phyloP scores from a whole-genome alignment of 345 rosid genomes.

The Gossypium bickii region DNA sequence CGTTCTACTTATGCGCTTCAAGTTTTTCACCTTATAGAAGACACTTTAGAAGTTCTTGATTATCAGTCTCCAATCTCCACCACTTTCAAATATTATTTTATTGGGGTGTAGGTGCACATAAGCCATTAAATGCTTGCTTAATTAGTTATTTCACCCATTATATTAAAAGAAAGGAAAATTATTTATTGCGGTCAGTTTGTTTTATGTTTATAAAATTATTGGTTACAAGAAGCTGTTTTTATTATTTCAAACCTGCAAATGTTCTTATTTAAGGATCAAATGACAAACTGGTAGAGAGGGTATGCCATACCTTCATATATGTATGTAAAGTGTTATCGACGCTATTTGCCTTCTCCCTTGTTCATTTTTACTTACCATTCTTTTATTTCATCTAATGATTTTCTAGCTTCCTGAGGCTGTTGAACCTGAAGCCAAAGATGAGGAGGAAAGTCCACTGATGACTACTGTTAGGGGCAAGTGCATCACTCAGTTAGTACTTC shows the following conservation, averaged over 20 bases:
- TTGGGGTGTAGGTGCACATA: neutral
- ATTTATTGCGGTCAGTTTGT: neutral
- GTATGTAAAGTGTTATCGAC: neutral
- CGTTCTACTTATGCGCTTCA: neutral
- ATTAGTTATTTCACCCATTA: neutral
- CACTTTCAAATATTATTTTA: neutral
- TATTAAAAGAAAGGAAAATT: neutral
- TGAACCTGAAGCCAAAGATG: constrained; percentile 48
- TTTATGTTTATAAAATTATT: neutral
- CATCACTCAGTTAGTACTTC: constrained; percentile 63
- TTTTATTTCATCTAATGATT: constrained; percentile 4
- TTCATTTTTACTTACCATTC: neutral
- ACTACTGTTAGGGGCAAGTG: constrained; percentile 64
- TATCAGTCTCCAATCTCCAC: neutral
- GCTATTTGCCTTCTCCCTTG: neutral
- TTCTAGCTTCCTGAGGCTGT: constrained; percentile 43
- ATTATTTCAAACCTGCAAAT: neutral
- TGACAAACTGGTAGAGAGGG: neutral
- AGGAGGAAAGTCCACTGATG: constrained; percentile 59
- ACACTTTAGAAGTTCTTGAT: neutral
- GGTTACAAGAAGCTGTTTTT: neutral
- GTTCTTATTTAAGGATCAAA: neutral
- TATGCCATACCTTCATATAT: neutral
- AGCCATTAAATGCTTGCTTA: neutral
- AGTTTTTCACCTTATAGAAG: neutral